phyloP scores from a whole-genome alignment of 495 filamentous ascomycete species.

The Lentithecium fluviatile region DNA sequence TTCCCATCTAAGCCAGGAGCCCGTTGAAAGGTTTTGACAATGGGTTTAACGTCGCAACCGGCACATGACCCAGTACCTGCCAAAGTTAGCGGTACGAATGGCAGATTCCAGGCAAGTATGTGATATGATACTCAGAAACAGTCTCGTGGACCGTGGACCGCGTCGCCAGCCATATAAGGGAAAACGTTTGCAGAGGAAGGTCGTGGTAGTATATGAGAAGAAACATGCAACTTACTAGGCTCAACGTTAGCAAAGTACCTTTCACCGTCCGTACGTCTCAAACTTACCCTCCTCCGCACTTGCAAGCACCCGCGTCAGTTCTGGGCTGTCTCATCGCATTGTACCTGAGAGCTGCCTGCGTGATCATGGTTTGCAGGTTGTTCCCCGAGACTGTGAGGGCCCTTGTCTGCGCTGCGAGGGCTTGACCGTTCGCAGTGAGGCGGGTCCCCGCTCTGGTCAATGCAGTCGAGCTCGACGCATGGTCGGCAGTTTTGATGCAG shows the following conservation, averaged over 20 bases:
- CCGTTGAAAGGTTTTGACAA: background rate
- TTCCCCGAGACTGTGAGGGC: background rate
- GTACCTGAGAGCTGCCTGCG: background rate
- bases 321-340: background rate
- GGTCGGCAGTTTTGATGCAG: background rate
- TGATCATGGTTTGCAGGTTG: constrained; percentile 1
- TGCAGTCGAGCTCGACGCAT: background rate
- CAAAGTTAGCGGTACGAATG: too few relatives aligned
- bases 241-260: too few relatives aligned
- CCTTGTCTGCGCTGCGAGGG: background rate
- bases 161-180: too few relatives aligned
- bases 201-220: too few relatives aligned
- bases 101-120: too few relatives aligned
- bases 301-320: background rate
- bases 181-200: too few relatives aligned
- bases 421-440: background rate
- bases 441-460: background rate
- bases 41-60: constrained; percentile 1
- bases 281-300: constrained; percentile 2
- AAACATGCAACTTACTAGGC: too few relatives aligned
- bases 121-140: too few relatives aligned
- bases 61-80: background rate
- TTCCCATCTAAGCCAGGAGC: background rate
- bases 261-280: too few relatives aligned
- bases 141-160: too few relatives aligned